Evolutionary conservation across 1,139 yeast genomes (phyloP).

Genomic region (Pichia sp.): DNA sequence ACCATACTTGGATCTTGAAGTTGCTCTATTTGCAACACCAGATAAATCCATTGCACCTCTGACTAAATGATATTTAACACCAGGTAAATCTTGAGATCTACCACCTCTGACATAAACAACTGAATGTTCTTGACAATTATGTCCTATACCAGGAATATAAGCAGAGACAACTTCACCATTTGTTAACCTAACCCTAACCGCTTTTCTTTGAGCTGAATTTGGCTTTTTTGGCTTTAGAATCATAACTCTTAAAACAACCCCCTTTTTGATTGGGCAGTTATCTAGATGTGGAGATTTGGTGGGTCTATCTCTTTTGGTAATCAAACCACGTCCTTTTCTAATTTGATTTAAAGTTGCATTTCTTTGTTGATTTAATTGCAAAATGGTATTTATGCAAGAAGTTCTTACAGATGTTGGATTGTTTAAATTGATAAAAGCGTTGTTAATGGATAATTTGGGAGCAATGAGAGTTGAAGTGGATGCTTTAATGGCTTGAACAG

Average conservation of each 20-base stretch:
- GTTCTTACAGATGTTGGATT: neutral
- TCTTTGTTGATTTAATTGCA: constrained; percentile 35
- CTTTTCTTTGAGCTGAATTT: constrained; percentile 95
- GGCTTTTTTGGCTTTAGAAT: constrained; percentile 96
- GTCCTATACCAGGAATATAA: constrained; percentile 98
- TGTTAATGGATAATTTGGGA: constrained; percentile 12
- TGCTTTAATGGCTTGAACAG: constrained; percentile 12
- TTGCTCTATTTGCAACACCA: constrained; percentile 89
- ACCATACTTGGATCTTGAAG: constrained; percentile 90
- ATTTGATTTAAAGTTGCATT: constrained; percentile 70
- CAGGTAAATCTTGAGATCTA: constrained; percentile 95
- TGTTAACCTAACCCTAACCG: constrained; percentile 87
- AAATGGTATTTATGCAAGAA: neutral
- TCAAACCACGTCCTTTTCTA: constrained; percentile 56
- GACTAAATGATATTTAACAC: constrained; percentile 90
- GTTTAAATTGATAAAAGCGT: constrained; percentile 15
- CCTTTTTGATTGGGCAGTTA: constrained; percentile 78
- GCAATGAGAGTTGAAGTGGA: constrained; percentile 17
- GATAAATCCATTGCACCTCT: constrained; percentile 93
- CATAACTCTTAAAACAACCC: constrained; percentile 93
- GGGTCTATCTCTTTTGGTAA: constrained; percentile 40
- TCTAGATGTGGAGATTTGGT: constrained; percentile 77
- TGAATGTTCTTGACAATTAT: constrained; percentile 96
- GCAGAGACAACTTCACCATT: constrained; percentile 89
- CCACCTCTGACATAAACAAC: constrained; percentile 96